These are phyloP conservation scores for Vanilla planifolia DNA, from an alignment of 106 monocot species.

Conservation along the genomic window DNA sequence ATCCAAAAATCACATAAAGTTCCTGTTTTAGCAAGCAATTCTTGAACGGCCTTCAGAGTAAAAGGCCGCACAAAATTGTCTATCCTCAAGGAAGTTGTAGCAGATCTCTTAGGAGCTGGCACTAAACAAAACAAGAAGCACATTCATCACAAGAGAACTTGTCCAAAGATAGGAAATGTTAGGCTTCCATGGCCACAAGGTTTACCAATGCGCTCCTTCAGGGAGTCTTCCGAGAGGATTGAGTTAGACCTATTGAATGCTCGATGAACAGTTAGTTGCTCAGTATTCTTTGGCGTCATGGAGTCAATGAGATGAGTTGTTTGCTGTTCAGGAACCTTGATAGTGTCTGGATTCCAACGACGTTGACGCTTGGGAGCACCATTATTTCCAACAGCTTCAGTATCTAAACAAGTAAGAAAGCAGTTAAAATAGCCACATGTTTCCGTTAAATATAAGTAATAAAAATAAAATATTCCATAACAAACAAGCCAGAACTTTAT, in stretches of 20 bases:
- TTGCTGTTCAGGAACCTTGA: conserved; percentile 44
- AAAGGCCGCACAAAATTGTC: conserved; percentile 14
- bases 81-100: conserved; percentile 4
- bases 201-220: conserved; percentile 71
- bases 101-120: conserved; percentile 6
- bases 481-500: too few relatives aligned
- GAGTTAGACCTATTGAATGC: conserved; percentile 49
- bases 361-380: conserved; percentile 75
- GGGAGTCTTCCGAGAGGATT: conserved; percentile 39
- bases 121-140: conserved; percentile 6
- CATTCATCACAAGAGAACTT: too few relatives aligned
- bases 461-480: too few relatives aligned
- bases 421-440: background rate
- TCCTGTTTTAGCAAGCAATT: conserved; percentile 40
- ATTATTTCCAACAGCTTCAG: conserved; percentile 17
- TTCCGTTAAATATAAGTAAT: too few relatives aligned
- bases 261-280: conserved; percentile 28
- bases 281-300: conserved; percentile 29
- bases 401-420: conserved; percentile 11
- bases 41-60: conserved; percentile 41
- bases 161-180: background rate
- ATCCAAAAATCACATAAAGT: conserved; percentile 44
- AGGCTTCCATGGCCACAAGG: background rate
- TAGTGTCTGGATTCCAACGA: conserved; percentile 53
- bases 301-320: conserved; percentile 25